phyloP scores from a whole-genome alignment of 2,329 filamentous ascomycete genomes.

The Ascocoryne sarcoides region DNA sequence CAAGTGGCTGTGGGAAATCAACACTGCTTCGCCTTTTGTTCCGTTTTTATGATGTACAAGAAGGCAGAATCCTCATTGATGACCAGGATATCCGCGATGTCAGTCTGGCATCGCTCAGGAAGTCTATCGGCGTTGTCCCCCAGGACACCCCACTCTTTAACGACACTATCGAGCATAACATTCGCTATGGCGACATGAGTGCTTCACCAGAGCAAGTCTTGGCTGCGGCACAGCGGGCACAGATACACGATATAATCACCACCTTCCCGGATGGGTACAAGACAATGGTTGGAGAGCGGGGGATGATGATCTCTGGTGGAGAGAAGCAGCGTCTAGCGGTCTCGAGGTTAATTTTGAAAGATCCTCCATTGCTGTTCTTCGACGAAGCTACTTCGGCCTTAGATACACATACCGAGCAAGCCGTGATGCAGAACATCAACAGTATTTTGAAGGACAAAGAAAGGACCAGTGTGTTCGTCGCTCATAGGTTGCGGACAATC shows the following conservation, averaged over 20 bases:
- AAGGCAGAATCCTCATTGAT: constrained; percentile 81
- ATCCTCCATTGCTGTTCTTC: constrained; percentile 85
- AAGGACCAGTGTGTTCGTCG: constrained; percentile 89
- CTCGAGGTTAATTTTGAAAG: constrained; percentile 75
- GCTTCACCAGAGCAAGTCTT: constrained; percentile 65
- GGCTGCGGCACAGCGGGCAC: constrained; percentile 71
- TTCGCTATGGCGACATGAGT: constrained; percentile 78
- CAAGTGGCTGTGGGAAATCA: constrained; percentile 92
- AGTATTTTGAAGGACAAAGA: constrained; percentile 80
- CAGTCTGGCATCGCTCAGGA: constrained; percentile 70
- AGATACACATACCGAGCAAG: constrained; percentile 89
- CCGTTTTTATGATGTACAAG: constrained; percentile 85
- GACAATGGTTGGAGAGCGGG: constrained; percentile 86
- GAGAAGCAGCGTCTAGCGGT: constrained; percentile 90
- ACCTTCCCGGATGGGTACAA: constrained; percentile 80
- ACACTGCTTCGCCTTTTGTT: constrained; percentile 87
- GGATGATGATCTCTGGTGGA: constrained; percentile 92
- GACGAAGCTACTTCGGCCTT: constrained; percentile 90
- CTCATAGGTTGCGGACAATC: constrained; percentile 85
- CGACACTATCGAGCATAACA: constrained; percentile 91
- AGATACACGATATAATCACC: constrained; percentile 74
- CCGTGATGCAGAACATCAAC: constrained; percentile 85
- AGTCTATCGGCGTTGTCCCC: constrained; percentile 86
- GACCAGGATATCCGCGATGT: constrained; percentile 86
- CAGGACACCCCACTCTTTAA: constrained; percentile 98